Evolutionary conservation across 192 early-diverging fungal species (phyloP).

Genomic region (Umbelopsis ramanniana): DNA sequence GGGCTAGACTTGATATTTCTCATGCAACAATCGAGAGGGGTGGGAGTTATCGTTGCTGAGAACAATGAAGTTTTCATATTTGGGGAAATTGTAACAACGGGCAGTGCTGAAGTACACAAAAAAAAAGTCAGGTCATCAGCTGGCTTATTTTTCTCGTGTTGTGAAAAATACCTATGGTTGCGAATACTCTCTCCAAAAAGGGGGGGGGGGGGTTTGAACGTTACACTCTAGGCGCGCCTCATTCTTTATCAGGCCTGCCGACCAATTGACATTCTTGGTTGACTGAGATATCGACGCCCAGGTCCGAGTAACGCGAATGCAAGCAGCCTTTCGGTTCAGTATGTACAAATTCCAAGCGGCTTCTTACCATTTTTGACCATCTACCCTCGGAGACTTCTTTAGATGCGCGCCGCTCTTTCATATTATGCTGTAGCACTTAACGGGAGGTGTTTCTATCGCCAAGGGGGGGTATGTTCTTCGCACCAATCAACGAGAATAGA

Average conservation of each 20-base stretch:
- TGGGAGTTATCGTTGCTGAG: background rate
- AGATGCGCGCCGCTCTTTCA: background rate
- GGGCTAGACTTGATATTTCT: too few relatives aligned
- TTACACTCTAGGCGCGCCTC: background rate
- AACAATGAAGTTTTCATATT: slow-evolving; percentile 20
- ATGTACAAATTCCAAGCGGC: background rate
- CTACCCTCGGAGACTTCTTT: background rate
- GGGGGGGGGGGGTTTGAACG: background rate
- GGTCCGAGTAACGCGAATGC: background rate
- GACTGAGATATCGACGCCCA: background rate
- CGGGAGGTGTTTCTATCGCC: too few relatives aligned
- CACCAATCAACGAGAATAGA: too few relatives aligned
- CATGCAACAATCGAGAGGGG: too few relatives aligned
- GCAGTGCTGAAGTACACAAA: background rate
- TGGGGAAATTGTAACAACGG: background rate
- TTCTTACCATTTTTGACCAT: background rate
- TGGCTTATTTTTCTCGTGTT: background rate
- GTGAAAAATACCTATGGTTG: background rate
- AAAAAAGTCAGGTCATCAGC: background rate
- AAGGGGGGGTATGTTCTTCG: too few relatives aligned
- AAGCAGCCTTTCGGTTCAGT: too few relatives aligned
- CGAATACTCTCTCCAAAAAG: background rate
- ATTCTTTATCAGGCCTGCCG: slow-evolving; percentile 14
- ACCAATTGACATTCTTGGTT: slow-evolving; percentile 12
- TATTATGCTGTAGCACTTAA: too few relatives aligned